phyloP scores from a whole-genome alignment of 2,329 filamentous ascomycete species.

The Alternaria alternata region DNA sequence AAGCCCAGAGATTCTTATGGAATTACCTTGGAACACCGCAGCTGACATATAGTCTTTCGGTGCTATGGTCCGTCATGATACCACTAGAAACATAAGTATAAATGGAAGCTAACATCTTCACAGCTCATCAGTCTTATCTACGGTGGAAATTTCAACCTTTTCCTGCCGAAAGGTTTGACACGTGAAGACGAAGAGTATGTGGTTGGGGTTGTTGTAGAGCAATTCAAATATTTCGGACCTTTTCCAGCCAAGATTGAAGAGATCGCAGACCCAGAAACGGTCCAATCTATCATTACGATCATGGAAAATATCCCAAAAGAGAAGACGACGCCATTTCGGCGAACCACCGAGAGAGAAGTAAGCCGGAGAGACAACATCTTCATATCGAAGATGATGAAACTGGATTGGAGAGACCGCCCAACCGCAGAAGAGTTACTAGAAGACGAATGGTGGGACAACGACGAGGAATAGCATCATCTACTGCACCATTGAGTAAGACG shows the following conservation, averaged over 20 bases:
- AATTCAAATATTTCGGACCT: constrained; percentile 36
- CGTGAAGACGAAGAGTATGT: constrained; percentile 34
- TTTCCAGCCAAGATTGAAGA: constrained; percentile 32
- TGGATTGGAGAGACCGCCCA: constrained; percentile 55
- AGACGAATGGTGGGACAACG: constrained; percentile 49
- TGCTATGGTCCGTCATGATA: constrained; percentile 39
- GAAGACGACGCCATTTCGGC: constrained; percentile 23
- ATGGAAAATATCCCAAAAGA: constrained; percentile 23
- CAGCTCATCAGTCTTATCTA: constrained; percentile 42
- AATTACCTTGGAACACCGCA: constrained; percentile 46
- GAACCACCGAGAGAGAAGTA: constrained; percentile 22
- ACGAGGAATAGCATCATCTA: background rate
- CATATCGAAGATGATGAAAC: constrained; percentile 55
- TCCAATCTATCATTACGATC: constrained; percentile 15
- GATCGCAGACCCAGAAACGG: constrained; percentile 28
- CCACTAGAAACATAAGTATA: constrained; percentile 3
- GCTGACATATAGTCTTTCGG: constrained; percentile 55
- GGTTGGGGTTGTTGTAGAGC: constrained; percentile 30
- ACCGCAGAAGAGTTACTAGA: constrained; percentile 50
- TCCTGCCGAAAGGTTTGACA: constrained; percentile 31
- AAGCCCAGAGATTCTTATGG: constrained; percentile 47
- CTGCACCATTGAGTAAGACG: constrained; percentile 1
- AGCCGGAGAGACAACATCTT: constrained; percentile 37
- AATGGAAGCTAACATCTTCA: constrained; percentile 10
- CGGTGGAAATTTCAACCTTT: constrained; percentile 36